A percentile compares a stretch with the other conserved stretches of the same genome.
Conservation (phyloP, 2,329 filamentous ascomycete species). For the Trichothecium sympodiale region DNA sequence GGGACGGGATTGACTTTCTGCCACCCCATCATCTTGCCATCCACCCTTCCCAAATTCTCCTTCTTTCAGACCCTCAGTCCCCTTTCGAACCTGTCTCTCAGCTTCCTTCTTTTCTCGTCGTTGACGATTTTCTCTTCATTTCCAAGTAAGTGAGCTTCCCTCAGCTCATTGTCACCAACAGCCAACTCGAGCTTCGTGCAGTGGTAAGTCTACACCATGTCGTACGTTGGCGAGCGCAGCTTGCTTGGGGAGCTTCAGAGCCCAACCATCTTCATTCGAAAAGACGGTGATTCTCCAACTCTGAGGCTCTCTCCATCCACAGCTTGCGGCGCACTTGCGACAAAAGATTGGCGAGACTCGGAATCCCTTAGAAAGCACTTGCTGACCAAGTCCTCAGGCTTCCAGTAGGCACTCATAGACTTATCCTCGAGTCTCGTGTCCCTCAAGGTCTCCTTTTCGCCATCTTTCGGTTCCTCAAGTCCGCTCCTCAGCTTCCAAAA, state of each 20-base stretch:
- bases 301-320: not conserved
- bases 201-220: slow-evolving; percentile 3
- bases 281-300: not conserved
- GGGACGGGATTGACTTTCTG: slow-evolving; percentile 3
- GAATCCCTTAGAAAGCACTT: not conserved
- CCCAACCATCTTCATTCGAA: too few relatives aligned
- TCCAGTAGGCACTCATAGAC: not conserved
- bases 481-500: slow-evolving; percentile 19
- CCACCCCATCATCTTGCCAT: slow-evolving; percentile 1
- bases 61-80: slow-evolving; percentile 1
- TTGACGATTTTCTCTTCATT: too few relatives aligned
- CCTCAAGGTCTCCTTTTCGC: not conserved
- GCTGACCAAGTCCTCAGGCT: not conserved
- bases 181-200: not conserved
- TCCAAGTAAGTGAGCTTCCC: too few relatives aligned
- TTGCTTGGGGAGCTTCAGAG: not conserved
- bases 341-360: too few relatives aligned
- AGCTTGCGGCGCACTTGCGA: too few relatives aligned
- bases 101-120: too few relatives aligned
- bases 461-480: slow-evolving; percentile 5
- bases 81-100: not conserved
- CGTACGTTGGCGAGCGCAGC: too few relatives aligned
- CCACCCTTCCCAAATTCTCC: slow-evolving; percentile 1
- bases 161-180: too few relatives aligned
- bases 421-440: too few relatives aligned